These are phyloP conservation scores for Diaporthe sp. DNA, from an alignment of 2,329 filamentous ascomycete genomes.

Conservation along the genomic window DNA sequence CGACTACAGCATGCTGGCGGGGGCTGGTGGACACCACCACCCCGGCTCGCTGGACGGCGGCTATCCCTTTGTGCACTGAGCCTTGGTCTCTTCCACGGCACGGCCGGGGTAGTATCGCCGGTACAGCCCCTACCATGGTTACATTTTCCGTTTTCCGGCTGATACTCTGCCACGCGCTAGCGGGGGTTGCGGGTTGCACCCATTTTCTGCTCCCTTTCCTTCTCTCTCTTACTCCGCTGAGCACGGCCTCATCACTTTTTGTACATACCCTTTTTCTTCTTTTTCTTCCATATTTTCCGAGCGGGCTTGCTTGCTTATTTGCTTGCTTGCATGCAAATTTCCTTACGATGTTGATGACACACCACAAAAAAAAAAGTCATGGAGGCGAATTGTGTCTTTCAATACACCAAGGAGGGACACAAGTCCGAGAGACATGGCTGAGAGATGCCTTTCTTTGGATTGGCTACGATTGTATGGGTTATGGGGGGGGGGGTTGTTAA, in stretches of 20 bases:
- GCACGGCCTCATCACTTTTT: constrained; percentile 12
- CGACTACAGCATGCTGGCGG: constrained; percentile 51
- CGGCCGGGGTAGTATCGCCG: neutral
- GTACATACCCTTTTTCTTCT: constrained; percentile 18
- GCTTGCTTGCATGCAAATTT: constrained; percentile 16
- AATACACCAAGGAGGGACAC: constrained; percentile 31
- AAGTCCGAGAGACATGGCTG: constrained; percentile 29
- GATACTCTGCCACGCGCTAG: constrained; percentile 24
- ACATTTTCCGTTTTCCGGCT: constrained; percentile 17
- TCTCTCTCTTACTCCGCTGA: neutral
- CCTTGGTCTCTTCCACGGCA: neutral
- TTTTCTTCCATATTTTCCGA: constrained; percentile 2
- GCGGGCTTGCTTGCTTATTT: neutral
- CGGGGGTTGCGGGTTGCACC: constrained; percentile 7
- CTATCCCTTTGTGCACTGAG: constrained; percentile 55
- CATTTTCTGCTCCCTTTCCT: neutral
- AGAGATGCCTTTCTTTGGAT: constrained; percentile 13
- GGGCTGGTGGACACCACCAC: constrained; percentile 43
- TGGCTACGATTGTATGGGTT: constrained; percentile 19
- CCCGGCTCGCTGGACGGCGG: constrained; percentile 46
- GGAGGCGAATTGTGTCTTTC: constrained; percentile 26
- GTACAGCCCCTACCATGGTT: neutral
- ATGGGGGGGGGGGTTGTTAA: neutral
- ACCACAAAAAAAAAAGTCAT: constrained; percentile 26
- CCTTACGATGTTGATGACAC: constrained; percentile 28